phyloP scores from a whole-genome alignment of 768 basidiomycete species.

The Kwoniella sp. region DNA sequence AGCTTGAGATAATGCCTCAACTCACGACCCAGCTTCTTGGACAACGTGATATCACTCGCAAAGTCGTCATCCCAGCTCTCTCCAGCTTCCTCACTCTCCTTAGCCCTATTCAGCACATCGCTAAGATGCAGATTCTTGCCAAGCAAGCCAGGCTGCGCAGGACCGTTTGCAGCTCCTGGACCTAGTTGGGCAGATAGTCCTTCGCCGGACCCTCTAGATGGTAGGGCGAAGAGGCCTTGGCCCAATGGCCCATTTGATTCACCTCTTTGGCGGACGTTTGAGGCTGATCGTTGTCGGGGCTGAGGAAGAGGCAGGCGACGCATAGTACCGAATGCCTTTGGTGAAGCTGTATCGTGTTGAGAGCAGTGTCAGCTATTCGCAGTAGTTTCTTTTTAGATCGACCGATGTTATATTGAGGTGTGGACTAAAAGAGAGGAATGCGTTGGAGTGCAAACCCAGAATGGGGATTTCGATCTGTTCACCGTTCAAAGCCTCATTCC shows the following conservation, averaged over 20 bases:
- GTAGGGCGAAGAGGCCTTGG: slow-evolving; percentile 18
- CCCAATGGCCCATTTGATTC: slow-evolving; percentile 9
- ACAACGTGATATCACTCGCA: slow-evolving; percentile 84
- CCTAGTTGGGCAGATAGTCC: slow-evolving; percentile 39
- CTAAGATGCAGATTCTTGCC: slow-evolving; percentile 63
- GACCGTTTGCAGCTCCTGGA: slow-evolving; percentile 8
- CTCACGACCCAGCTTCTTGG: slow-evolving; percentile 78
- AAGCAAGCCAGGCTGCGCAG: slow-evolving; percentile 27
- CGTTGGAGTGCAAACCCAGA: too few species aligned
- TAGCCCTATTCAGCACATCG: slow-evolving; percentile 35
- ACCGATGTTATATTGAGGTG: too few species aligned
- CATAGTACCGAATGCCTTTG: slow-evolving; percentile 48
- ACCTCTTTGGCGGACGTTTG: slow-evolving; percentile 5
- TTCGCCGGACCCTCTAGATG: slow-evolving; percentile 43
- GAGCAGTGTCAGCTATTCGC: too few species aligned
- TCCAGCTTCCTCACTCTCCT: slow-evolving; percentile 37
- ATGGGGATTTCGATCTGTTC: too few species aligned
- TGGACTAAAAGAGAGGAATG: too few species aligned
- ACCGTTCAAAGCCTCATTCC: slow-evolving; percentile 98
- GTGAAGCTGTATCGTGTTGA: too few species aligned
- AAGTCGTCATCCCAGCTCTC: slow-evolving; percentile 99
- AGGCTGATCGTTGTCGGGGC: slow-evolving; percentile 24
- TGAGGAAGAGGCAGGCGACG: slow-evolving; percentile 34
- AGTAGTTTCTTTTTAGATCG: too few species aligned
- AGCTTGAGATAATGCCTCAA: not conserved